Evolutionary conservation across 345 rosid species (phyloP).

Genomic region (Melastoma malabathricum): DNA sequence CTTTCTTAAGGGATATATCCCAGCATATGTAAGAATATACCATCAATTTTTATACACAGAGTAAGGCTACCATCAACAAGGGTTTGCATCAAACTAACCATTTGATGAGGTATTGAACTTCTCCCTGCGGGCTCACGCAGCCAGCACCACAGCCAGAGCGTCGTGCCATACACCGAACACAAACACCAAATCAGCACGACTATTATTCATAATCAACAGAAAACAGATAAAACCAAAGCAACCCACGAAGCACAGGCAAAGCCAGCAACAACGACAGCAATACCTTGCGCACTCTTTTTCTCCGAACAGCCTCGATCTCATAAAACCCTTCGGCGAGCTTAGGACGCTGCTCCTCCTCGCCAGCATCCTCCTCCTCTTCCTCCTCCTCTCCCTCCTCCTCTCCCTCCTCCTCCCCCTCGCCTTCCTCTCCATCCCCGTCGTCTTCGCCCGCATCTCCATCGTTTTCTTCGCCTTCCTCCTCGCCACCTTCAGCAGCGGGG

Average conservation of each 20-base stretch:
- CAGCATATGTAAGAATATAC: background rate
- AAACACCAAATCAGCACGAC: constrained; percentile 4
- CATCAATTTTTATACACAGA: background rate
- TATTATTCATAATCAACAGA: background rate
- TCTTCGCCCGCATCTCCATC: background rate
- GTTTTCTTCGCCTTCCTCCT: constrained; percentile 8
- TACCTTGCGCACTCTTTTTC: constrained; percentile 85
- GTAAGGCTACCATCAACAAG: background rate
- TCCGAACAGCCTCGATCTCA: constrained; percentile 95
- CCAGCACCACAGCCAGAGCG: too few relatives aligned
- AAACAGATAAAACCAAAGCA: background rate
- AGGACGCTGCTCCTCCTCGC: constrained; percentile 38
- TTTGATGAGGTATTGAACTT: constrained; percentile 91
- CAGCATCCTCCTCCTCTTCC: constrained; percentile 22
- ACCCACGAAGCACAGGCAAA: too few relatives aligned
- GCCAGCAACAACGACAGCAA: background rate
- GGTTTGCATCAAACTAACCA: constrained; percentile 40
- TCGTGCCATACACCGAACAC: too few relatives aligned
- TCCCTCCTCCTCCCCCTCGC: constrained; percentile 18
- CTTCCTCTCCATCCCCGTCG: constrained; percentile 10
- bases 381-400: constrained; percentile 25
- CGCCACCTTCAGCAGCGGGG: constrained; percentile 2
- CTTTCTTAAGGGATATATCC: background rate
- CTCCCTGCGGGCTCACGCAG: constrained; percentile 32
- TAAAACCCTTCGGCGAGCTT: constrained; percentile 83